Base-by-base conservation (phyloP, 768 basidiomycete genomes). In the Psilocybe cubensis region DNA sequence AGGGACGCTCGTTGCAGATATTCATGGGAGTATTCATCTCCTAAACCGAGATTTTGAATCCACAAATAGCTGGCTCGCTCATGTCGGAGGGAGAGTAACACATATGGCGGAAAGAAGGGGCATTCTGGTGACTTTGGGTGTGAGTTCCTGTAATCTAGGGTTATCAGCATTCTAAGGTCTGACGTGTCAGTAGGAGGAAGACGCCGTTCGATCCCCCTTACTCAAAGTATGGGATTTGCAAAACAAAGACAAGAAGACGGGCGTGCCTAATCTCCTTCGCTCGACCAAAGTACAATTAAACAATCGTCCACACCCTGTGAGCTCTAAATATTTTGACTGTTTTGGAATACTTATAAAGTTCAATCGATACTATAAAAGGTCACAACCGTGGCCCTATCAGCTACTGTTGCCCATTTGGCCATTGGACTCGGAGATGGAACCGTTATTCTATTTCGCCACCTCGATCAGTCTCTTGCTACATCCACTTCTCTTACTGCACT, bases 401-500 rank as follows among this genome's bases (percentile, higher is more conserved):
- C 84, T 5, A 82, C 83, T 17, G 79, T 97, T 3, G 84, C 91
- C 0, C 92, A 95, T 70, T 84, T 99, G 23, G 89, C 96, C 5
- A 83, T 98, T 38, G 97, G 96, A 12, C 83, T 98, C n/a, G 94
- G 88, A 5, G 96, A 98, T 66, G 97, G 97, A 23, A 92, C 92
- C 0, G 96, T 97, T 14, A 80, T 98, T 8, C 79, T 97, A 14
- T 96, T 93, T 69, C 86, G 93, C 6, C 93, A 98, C 67, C 78
- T 98, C 18, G 89, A 96, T 69, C 95, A 98, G 68, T 94, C 94
- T 1, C 78, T 96, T 29, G 82, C 88, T 2, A 84, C 91, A 44
- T 85, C 87, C 10, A 73, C 79, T 17, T 81, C 89, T 4, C 75
- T 94, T 10, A 87, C 88, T 11, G 72, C 87, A 5, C 74, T 98